A percentile compares a stretch with the other conserved stretches of the same genome.
Conservation (phyloP, 202 grass and related monocot genomes). For the Panicum virgatum region DNA sequence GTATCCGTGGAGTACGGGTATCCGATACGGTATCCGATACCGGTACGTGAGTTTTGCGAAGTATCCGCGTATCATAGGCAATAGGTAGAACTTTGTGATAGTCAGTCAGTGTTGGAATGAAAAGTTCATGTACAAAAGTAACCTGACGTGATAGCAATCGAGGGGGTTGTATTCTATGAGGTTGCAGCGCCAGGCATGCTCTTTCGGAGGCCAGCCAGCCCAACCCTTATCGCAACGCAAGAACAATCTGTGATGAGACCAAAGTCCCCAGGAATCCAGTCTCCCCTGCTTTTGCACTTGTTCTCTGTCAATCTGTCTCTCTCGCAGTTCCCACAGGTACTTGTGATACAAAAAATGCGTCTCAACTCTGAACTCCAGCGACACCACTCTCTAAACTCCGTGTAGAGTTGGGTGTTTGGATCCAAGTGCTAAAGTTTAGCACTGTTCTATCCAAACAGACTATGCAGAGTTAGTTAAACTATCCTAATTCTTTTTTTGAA, state of each 20-base stretch:
- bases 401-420: no score
- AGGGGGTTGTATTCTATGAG: not conserved
- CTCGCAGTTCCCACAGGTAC: not conserved
- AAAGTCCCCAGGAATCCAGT: constrained; percentile 8
- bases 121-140: not conserved
- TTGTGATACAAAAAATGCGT: not conserved
- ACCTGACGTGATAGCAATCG: not conserved
- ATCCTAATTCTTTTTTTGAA: no score
- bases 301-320: not conserved
- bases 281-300: not conserved
- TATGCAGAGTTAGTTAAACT: no score
- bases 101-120: not conserved
- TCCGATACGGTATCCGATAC: no score
- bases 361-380: not conserved
- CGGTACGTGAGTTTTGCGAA: no score
- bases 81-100: constrained; percentile 7
- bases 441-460: no score
- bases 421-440: no score
- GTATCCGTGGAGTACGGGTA: no score
- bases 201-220: not conserved
- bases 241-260: not conserved
- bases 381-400: no score
- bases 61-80: no score
- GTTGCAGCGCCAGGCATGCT: not conserved
- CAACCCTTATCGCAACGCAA: not conserved